Base-by-base conservation (phyloP, 1,284 basidiomycete genomes). In the Omphalotus olearius region DNA sequence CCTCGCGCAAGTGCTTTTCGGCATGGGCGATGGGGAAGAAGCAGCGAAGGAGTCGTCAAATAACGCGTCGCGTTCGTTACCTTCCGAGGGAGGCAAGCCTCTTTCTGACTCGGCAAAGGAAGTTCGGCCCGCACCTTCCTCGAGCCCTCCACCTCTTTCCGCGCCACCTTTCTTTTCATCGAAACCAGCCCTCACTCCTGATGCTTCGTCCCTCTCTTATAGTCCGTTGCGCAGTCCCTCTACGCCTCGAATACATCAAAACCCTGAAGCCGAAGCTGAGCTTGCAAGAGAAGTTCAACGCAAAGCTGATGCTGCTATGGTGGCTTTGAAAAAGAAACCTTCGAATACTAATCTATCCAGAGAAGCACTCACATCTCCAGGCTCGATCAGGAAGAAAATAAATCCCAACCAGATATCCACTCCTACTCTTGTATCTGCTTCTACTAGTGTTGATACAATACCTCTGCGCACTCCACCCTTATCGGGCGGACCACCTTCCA, bases 391-490 rank as follows among this genome's bases (percentile, higher is more conserved):
- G 51, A 86, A 79, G 65, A 79, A 79, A 44, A 79, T 91, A 57
- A 80, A 76, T 61, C 75, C 81, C 17, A 79, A 78, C 56, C 82
- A 88, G 64, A 91, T 91, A 53, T 88, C 86, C 3, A 81, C 75
- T 25, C 88, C 88, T 4, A 80, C 72, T 17, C 72, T 91, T 13
- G 73, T 91, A 3, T 88, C 85, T 25, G 79, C 85, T 0, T 83
- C 89, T 1, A 83, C 85, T 3, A 88, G 83, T 57, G 80, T 91
- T 20, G 85, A 89, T 59, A 80, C 84, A 2, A 78, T 91, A 51
- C 84, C 88, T 17, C 67, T 87, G 44, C 80, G 75, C 35, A 71
- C 73, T 3, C 73, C 76, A 17, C 67, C 72, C 6, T 58, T 70
- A 46, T 57, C 65, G 25, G 58, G 66, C 20, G 64, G 65, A 53